Conservation (phyloP, 2,329 filamentous ascomycete species). For the Botrytis aclada region DNA sequence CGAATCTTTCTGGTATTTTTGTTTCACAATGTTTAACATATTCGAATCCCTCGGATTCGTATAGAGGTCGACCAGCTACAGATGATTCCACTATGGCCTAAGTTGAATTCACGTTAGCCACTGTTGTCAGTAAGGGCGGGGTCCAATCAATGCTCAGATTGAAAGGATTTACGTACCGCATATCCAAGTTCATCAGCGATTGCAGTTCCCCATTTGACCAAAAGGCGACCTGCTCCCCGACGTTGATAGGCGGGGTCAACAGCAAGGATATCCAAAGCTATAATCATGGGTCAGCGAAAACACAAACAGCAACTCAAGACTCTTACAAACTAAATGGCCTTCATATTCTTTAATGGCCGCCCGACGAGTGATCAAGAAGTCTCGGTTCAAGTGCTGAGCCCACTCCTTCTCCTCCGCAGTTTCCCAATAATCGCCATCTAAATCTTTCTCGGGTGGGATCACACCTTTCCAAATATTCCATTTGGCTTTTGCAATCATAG, state of each 20-base stretch:
- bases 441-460: conserved; percentile 4
- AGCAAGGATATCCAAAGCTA: conserved; percentile 14
- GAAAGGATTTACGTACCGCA: neutral
- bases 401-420: conserved; percentile 13
- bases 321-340: conserved; percentile 16
- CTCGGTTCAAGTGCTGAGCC: conserved; percentile 8
- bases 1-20: conserved; percentile 1
- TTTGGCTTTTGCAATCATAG: conserved; percentile 7
- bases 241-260: conserved; percentile 11
- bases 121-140: neutral
- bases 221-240: conserved; percentile 7
- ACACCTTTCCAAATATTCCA: conserved; percentile 16
- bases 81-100: conserved; percentile 12
- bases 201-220: conserved; percentile 14
- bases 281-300: conserved; percentile 1
- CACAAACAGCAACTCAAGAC: neutral
- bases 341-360: neutral
- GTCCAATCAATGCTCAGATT: neutral
- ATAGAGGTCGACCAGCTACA: neutral
- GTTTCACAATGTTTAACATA: neutral
- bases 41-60: conserved; percentile 15
- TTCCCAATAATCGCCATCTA: conserved; percentile 15
- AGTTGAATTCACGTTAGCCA: neutral
- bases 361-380: conserved; percentile 3
- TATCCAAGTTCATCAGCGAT: conserved; percentile 14